Evolutionary conservation across 768 basidiomycete species (phyloP).

Genomic region (Gymnopilus dilepis): DNA sequence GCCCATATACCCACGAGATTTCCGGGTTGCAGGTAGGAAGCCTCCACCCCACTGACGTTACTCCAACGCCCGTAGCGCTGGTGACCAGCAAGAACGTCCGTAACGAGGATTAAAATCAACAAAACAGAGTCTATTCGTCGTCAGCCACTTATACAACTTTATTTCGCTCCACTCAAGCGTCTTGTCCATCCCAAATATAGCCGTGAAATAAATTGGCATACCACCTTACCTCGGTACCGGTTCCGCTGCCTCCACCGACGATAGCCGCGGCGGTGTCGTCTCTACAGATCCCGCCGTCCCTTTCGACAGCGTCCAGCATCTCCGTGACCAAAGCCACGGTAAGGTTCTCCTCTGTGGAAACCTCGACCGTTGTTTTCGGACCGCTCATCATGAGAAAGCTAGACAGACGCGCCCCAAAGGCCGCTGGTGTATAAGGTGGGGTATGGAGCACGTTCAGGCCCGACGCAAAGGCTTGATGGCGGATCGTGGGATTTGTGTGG

Average conservation of each 20-base stretch:
- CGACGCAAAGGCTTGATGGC: conserved; percentile 69
- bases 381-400: conserved; percentile 55
- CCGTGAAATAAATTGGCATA: conserved; percentile 67
- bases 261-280: conserved; percentile 63
- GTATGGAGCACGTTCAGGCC: conserved; percentile 86
- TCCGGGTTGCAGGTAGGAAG: background rate
- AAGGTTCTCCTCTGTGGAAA: conserved; percentile 73
- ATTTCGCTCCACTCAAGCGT: conserved; percentile 14
- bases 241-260: conserved; percentile 47
- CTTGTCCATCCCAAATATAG: conserved; percentile 80
- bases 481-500: conserved; percentile 72
- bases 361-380: conserved; percentile 65
- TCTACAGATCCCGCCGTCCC: conserved; percentile 70
- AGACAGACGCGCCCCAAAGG: conserved; percentile 73
- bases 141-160: conserved; percentile 12
- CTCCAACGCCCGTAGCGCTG: background rate
- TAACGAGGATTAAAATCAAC: background rate
- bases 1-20: background rate
- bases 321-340: conserved; percentile 77
- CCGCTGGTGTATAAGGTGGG: conserved; percentile 69
- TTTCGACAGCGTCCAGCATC: conserved; percentile 79
- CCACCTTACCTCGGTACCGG: conserved; percentile 71
- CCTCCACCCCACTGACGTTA: background rate
- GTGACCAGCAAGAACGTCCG: background rate
- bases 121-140: conserved; percentile 5